Conservation (phyloP, 75 land plant species). For the Sequoia sempervirens region DNA sequence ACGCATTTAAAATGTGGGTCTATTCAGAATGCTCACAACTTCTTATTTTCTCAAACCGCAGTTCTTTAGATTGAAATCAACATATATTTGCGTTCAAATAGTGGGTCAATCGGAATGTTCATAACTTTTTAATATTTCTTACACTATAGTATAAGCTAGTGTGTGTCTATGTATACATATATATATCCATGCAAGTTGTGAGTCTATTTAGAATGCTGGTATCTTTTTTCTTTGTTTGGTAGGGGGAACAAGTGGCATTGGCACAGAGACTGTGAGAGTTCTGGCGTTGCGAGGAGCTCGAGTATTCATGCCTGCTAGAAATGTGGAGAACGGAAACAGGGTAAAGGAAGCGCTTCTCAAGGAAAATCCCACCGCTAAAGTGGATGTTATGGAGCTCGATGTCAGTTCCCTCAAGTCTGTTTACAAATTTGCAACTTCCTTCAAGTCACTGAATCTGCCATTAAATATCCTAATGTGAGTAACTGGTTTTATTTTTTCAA, state of each 20-base stretch:
- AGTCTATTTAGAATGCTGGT: neutral
- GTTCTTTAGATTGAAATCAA: neutral
- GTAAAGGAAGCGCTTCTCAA: constrained; percentile 32
- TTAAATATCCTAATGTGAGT: constrained; percentile 44
- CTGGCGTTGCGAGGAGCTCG: constrained; percentile 37
- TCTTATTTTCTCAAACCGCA: neutral
- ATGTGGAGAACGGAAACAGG: constrained; percentile 22
- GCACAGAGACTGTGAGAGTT: constrained; percentile 44
- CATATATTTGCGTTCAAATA: neutral
- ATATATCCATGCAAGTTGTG: neutral
- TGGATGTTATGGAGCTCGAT: constrained; percentile 42
- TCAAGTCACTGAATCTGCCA: constrained; percentile 23
- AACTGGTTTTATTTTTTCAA: neutral
- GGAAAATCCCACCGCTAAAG: constrained; percentile 24
- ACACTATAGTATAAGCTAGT: neutral
- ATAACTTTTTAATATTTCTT: neutral
- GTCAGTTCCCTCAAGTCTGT: constrained; percentile 39
- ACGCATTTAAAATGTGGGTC: neutral
- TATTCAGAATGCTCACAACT: neutral
- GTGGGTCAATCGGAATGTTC: neutral
- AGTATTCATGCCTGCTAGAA: constrained; percentile 36
- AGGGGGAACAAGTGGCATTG: constrained; percentile 61
- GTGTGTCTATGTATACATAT: no score
- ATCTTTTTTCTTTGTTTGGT: neutral
- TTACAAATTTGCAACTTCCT: constrained; percentile 19